Conservation (phyloP, 352 stramenopile genomes). For the Pythium pyrilobum region DNA sequence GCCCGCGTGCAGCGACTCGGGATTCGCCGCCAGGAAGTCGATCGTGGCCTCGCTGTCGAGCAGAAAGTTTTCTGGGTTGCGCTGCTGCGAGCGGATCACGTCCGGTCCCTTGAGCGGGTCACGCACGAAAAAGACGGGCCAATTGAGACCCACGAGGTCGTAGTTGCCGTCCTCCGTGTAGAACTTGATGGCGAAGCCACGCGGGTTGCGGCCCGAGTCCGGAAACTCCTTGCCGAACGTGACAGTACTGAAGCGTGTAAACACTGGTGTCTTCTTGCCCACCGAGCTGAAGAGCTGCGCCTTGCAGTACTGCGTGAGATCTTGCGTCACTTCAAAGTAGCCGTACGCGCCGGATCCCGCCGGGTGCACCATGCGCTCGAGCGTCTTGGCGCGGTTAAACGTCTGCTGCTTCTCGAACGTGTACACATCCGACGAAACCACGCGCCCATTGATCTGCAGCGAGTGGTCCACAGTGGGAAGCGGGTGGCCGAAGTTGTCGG, state of each 20-base stretch:
- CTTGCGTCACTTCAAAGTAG: slow-evolving; percentile 23
- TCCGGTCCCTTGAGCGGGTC: slow-evolving; percentile 90
- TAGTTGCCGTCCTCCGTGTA: slow-evolving; percentile 94
- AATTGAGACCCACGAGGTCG: slow-evolving; percentile 93
- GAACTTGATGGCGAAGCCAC: slow-evolving; percentile 92
- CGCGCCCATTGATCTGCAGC: slow-evolving; percentile 25
- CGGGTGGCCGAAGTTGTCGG: slow-evolving; percentile 27
- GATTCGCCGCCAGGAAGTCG: slow-evolving; percentile 91
- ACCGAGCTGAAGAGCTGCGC: slow-evolving; percentile 15
- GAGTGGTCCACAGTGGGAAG: slow-evolving; percentile 25
- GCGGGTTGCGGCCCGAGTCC: slow-evolving; percentile 56
- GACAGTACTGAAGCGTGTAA: slow-evolving; percentile 20
- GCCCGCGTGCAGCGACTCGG: slow-evolving; percentile 88
- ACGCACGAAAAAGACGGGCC: slow-evolving; percentile 93
- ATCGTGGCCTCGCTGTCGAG: slow-evolving; percentile 88
- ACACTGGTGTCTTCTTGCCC: slow-evolving; percentile 20
- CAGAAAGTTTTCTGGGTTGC: slow-evolving; percentile 83
- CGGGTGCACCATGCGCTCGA: slow-evolving; percentile 23
- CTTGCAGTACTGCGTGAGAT: slow-evolving; percentile 20
- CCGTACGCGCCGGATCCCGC: slow-evolving; percentile 18
- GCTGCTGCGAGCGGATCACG: slow-evolving; percentile 93
- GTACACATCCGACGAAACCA: slow-evolving; percentile 23
- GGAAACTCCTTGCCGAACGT: slow-evolving; percentile 22
- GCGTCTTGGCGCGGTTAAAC: slow-evolving; percentile 33
- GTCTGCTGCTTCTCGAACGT: slow-evolving; percentile 34